Evolutionary conservation across 495 filamentous ascomycete species (phyloP), one percentile per base, ranked within the genome.

Genomic region (Penicillium cosmopolitanum): DNA sequence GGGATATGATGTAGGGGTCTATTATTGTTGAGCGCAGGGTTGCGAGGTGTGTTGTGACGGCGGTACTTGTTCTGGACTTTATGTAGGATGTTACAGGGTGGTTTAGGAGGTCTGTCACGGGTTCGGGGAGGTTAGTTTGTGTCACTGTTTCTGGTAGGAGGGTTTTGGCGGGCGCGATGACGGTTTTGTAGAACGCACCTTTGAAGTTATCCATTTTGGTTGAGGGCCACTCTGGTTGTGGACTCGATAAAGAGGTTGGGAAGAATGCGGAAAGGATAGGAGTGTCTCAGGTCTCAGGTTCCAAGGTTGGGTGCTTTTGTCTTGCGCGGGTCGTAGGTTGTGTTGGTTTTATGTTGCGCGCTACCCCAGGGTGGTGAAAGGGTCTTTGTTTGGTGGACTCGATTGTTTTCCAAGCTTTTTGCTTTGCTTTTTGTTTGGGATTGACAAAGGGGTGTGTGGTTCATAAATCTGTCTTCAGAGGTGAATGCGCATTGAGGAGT

Each of bases 1-100:
- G 75, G 28, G 71, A 64, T 44, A 80, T 55, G 7, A 81, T 50
- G 64, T 77, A 81, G 18, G 77, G 73, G 31, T 73, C 66, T 13
- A 81, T 58, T 60, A 74, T 76, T 63, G 73, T 56, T 34, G 69
- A 63, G 58, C 71, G 71, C 44, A 82, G 55, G 65, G 69, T 61
- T 50, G 66, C 56, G 47, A 75, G 64, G 38, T 77, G 69, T 19
- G 68, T 58, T 23, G 65, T 43, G 50, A 77, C 56, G 50, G 67
- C 64, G 19, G 59, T 31, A 6, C 28, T 31, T 31, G 28, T 31
- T 3, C 28, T 31, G 4, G 28, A 31, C 8, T 31, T 31, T 8
- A 31, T 2, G 28, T 31, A 34, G 61, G 66, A 60, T 23, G 64
- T 48, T 61, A 36, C 35, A 51, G 66, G 57, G 50, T 69, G 46